phyloP scores from a whole-genome alignment of 2,329 filamentous ascomycete species.

The Hypoxylon sp. region DNA sequence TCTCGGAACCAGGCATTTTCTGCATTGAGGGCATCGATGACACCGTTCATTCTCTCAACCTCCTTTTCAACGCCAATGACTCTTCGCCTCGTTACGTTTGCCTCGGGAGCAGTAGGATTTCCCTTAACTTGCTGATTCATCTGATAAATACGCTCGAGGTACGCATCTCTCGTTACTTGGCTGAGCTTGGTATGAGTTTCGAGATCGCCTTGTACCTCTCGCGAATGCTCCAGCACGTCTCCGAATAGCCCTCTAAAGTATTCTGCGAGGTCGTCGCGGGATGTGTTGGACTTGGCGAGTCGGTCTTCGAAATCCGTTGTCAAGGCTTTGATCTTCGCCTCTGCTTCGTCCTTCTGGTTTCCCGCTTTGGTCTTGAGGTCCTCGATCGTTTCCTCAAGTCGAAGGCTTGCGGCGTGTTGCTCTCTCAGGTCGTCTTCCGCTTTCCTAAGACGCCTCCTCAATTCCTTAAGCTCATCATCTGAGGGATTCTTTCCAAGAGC shows the following conservation, averaged over 20 bases:
- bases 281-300: not conserved
- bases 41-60: conserved; percentile 28
- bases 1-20: conserved; percentile 23
- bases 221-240: not conserved
- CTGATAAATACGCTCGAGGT: conserved; percentile 8
- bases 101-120: conserved; percentile 10
- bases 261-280: not conserved
- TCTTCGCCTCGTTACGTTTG: not conserved
- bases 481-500: not conserved
- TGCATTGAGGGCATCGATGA: conserved; percentile 7
- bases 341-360: not conserved
- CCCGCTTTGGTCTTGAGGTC: not conserved
- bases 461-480: conserved; percentile 9
- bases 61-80: conserved; percentile 17
- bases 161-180: conserved; percentile 9
- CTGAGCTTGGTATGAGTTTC: conserved; percentile 6
- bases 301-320: not conserved
- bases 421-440: not conserved
- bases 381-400: not conserved
- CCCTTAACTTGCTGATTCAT: conserved; percentile 16
- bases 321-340: not conserved
- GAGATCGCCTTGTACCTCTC: not conserved
- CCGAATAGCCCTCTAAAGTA: not conserved
- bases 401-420: not conserved
- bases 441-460: not conserved